Evolutionary conservation across 495 filamentous ascomycete genomes (phyloP).

Genomic region (Neurospora sp.): DNA sequence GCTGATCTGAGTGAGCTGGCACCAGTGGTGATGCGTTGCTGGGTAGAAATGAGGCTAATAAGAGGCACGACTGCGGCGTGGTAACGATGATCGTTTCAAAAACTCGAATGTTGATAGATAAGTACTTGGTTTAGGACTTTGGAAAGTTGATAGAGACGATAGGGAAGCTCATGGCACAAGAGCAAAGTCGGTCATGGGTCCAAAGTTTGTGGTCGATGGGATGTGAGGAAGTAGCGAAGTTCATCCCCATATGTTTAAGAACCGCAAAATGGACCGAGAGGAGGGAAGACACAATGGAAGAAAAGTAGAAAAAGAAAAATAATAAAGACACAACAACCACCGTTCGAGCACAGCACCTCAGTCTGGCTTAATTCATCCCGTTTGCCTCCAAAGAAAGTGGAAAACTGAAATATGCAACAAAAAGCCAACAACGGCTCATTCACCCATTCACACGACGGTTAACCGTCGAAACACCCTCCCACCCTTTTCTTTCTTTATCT

Average conservation of each 20-base stretch:
- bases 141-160: background rate
- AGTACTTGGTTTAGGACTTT: background rate
- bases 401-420: background rate
- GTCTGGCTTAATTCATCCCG: background rate
- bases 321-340: background rate
- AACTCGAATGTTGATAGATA: background rate
- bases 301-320: background rate
- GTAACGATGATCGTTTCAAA: background rate
- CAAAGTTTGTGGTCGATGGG: background rate
- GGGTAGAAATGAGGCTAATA: background rate
- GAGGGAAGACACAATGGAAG: no score
- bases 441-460: background rate
- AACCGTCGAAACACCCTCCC: background rate
- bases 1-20: background rate
- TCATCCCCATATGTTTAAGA: background rate
- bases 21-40: background rate
- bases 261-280: background rate
- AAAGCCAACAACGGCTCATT: background rate
- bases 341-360: background rate
- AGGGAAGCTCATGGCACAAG: background rate
- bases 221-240: background rate
- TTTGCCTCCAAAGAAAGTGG: background rate
- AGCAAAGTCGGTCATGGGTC: background rate
- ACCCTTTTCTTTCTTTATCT: background rate
- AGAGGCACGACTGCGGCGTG: background rate